Evolutionary conservation across 495 filamentous ascomycete genomes (phyloP), one percentile per base, ranked within the genome.

Genomic region (Friedmanniomyces simplex): DNA sequence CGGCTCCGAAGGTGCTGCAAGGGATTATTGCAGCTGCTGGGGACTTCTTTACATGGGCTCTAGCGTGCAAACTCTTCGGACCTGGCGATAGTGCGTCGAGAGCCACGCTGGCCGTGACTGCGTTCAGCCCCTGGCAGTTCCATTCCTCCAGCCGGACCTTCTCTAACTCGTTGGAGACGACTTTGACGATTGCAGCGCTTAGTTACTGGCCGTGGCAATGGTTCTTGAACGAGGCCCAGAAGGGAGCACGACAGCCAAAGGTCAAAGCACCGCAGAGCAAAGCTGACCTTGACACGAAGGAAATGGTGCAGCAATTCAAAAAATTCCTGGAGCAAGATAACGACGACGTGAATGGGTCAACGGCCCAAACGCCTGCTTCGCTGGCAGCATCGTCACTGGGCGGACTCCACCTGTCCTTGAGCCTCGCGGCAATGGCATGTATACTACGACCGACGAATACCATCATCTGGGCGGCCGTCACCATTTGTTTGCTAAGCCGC

Each of bases 61-160:
- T 97, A 24, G 86, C 87, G 34, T 78, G 79, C 61, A 79, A 73
- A 46, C 72, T 93, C 16, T 95, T 87, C 67, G 89, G 90, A 12
- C 65, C 62, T 11, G 71, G 78, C 51, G 68, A 67, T 65, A 45
- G 76, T 64, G 77, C 76, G 37, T 77, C 87, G 21, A 86, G 78
- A 78, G 79, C 84, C 50, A 77, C 85, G 79, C 72, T 89, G 21
- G 76, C 81, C 25, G 78, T 94, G 69, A 85, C 86, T 1, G 71
- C 90, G 30, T 71, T 86, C 60, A 97, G 82, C 66, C 89, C 93
- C 18, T 99, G 94, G 89, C 89, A 96, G 68, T 99, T 86, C 86
- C 96, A 94, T 69, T 94, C 86, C 69, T 90, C 91, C 0, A 94
- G 89, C 1, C 79, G 93, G 55, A 95, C 93, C 0, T 81, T 99